Base-by-base conservation (phyloP, 257 asterid species). In the Galeopsis tetrahit region DNA sequence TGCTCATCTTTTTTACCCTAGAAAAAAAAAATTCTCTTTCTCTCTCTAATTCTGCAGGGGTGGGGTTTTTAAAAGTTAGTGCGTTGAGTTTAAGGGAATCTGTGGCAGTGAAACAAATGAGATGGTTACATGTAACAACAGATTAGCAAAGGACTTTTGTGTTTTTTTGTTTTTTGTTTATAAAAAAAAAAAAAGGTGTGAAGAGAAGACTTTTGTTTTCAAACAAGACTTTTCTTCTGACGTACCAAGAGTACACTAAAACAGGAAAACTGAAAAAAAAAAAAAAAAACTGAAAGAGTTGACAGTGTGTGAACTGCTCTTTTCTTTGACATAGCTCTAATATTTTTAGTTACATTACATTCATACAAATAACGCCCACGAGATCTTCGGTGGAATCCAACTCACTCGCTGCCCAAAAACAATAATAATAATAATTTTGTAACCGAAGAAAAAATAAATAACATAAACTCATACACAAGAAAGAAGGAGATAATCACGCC, bases 1-100 rank as follows among this genome's bases (percentile, higher is more conserved):
- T 17, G 53, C 69, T 44, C 39, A 57, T 72, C 72, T 79, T 57
- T 10, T 42, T 39, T 61, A 78, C 81, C 82, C 86, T 85, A 83
- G 66, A 75, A 76, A 10, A 2, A 55, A 6, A 5, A n/a, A 2
- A 2, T 48, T 11, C 40, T 63, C 34, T 31, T 10, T 32, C 44
- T 35, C 3, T 0, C 43, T 36, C 79, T 35, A 36, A 13, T 5
- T 63, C 38, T 46, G 63, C 64, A 55, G 73, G 72, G 73, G 48
- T 10, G 64, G 75, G 65, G 57, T 31, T 73, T 75, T 65, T 53
- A 72, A 75, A 71, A 67, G 84, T 70, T 43, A 76, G 82, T 77
- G 81, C 77, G 85, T 79, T 79, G 85, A 79, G 77, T 79, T 79
- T 10, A 34, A 10, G 64, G 72, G 82, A 76, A 80, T 81, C 87